These are phyloP conservation scores for Euclidium syriacum DNA, from an alignment of 345 rosid species.

Conservation along the genomic window DNA sequence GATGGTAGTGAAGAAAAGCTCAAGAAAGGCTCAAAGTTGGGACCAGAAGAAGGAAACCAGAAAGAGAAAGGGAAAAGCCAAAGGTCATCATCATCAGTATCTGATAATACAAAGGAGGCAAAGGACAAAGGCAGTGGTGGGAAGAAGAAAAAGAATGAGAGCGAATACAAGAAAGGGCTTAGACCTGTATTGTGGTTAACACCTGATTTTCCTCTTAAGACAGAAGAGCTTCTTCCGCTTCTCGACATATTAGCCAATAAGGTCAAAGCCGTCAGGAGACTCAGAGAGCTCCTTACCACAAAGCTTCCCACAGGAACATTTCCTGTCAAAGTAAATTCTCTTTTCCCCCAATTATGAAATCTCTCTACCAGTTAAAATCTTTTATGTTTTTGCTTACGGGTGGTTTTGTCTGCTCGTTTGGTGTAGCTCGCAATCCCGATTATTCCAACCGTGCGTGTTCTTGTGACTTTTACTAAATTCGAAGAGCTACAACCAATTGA, in stretches of 20 bases:
- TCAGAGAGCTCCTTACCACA: slow-evolving; percentile 88
- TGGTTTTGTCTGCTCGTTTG: background rate
- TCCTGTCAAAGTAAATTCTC: slow-evolving; percentile 75
- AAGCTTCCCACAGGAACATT: slow-evolving; percentile 82
- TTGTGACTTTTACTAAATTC: slow-evolving; percentile 83
- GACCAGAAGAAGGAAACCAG: slow-evolving; percentile 61
- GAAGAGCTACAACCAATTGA: slow-evolving; percentile 82
- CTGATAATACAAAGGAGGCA: slow-evolving; percentile 50
- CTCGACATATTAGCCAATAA: slow-evolving; percentile 91
- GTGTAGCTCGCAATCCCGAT: slow-evolving; percentile 87
- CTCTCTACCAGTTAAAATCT: background rate
- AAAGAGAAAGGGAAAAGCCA: slow-evolving; percentile 44
- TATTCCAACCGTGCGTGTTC: slow-evolving; percentile 83
- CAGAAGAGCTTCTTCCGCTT: slow-evolving; percentile 82
- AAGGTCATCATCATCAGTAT: slow-evolving; percentile 37
- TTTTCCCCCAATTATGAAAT: background rate
- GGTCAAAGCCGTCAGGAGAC: slow-evolving; percentile 88
- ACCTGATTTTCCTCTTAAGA: slow-evolving; percentile 81
- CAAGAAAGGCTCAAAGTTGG: slow-evolving; percentile 67
- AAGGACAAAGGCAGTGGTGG: slow-evolving; percentile 68
- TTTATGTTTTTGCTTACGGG: background rate
- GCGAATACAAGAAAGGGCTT: slow-evolving; percentile 82
- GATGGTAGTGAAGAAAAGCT: slow-evolving; percentile 65
- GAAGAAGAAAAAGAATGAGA: slow-evolving; percentile 71
- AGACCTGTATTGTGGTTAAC: slow-evolving; percentile 90